A percentile compares a stretch with the other conserved stretches of the same genome.
Evolutionary conservation across 2,329 filamentous ascomycete genomes (phyloP).

Genomic region (Colletotrichum sp.): DNA sequence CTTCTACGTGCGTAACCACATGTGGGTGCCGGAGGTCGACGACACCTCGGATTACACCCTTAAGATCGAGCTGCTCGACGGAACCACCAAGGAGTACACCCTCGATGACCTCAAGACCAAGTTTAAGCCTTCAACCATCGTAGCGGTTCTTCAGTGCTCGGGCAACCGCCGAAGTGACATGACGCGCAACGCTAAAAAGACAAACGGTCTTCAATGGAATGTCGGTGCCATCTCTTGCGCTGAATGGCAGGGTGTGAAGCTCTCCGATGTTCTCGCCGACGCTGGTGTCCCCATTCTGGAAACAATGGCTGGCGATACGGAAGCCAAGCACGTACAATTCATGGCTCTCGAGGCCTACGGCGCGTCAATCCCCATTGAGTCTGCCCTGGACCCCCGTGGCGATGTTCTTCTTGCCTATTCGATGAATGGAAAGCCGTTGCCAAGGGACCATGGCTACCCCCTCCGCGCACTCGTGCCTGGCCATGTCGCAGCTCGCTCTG

Average conservation of each 20-base stretch:
- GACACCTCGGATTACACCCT: conserved; percentile 48
- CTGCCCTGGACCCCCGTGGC: conserved; percentile 62
- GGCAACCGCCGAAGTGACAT: conserved; percentile 66
- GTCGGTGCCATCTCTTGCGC: conserved; percentile 66
- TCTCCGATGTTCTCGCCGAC: conserved; percentile 61
- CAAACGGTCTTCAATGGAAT: conserved; percentile 65
- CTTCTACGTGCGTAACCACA: conserved; percentile 57
- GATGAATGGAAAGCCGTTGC: conserved; percentile 70
- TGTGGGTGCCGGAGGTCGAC: conserved; percentile 62
- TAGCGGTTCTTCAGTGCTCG: conserved; percentile 64
- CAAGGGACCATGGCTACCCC: conserved; percentile 70
- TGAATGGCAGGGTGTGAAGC: conserved; percentile 61
- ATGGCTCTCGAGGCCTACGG: conserved; percentile 65
- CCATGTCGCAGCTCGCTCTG: conserved; percentile 69
- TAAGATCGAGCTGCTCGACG: conserved; percentile 61
- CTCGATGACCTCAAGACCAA: conserved; percentile 57
- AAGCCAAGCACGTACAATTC: conserved; percentile 61
- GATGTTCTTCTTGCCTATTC: conserved; percentile 71
- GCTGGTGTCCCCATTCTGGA: conserved; percentile 54
- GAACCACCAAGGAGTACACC: conserved; percentile 57
- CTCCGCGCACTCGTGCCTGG: conserved; percentile 68
- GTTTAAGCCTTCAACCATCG: conserved; percentile 57
- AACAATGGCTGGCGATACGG: conserved; percentile 38
- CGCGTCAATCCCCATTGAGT: conserved; percentile 64
- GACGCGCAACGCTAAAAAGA: conserved; percentile 51